Evolutionary conservation across 129 eudicot species (phyloP), one percentile per base, ranked within the genome.

Genomic region (Arctium lappa): DNA sequence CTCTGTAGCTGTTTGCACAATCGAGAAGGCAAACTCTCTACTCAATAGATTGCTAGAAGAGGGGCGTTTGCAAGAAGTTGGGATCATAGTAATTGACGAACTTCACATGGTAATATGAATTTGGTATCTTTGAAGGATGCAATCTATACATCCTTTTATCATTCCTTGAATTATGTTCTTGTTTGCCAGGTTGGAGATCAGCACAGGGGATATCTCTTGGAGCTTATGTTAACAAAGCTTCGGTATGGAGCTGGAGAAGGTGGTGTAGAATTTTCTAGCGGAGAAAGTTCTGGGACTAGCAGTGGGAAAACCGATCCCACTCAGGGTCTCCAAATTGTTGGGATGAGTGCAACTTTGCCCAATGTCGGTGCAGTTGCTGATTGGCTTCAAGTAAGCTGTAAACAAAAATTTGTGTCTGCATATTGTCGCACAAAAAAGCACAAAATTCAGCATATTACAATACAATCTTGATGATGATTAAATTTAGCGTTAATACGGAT

Each of bases 321-420:
- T 69, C 87, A 85, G 70, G 92, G 97, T 79, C 91, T 95, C 39
- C 99, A 95, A 87, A 95, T 95, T 84, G 97, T 95, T 84, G 99
- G 99, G 69, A 95, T 95, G 99, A 95, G 98, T 91, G 98, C 99
- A 62, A 95, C 99, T 44, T 84, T 95, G 85, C 99, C 99, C 29
- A 95, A 95, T 91, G 99, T 95, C 79, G 89, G 93, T 72, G 97
- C 98, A 5, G 97, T 95, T 89, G 97, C 99, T 86, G 95, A 95
- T 75, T 95, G 99, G 99, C 99, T 95, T 85, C 99, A 95, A 83
- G 99, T 95, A 86, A 91, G 98, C 86, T 75, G 33, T 6, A 5
- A 5, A 71, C 40, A n/a, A 22, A 48, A 29, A 46, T 42, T 36
- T 2, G 6, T 10, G 27, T 60, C 50, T 70, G 75, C n/a, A 9